Evolutionary conservation across 805 yeast genomes (phyloP), one percentile per base, ranked within the genome.

Genomic region (Candida cerambycidarum): DNA sequence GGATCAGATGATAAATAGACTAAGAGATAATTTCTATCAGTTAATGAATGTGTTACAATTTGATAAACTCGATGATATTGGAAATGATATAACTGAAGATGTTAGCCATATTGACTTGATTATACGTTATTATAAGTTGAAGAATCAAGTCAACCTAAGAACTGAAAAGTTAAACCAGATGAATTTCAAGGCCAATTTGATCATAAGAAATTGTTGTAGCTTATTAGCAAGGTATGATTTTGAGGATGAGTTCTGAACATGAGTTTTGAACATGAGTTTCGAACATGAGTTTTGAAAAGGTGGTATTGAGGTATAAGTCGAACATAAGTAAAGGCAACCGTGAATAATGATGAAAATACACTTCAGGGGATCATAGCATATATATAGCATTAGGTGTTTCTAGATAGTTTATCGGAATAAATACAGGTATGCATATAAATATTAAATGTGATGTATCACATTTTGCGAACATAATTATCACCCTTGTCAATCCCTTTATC

Each of bases 111-210:
- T 29, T 15, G 29, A 34, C 11, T 32, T 39, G 16, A 19, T 38
- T 17, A 38, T 40, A 12, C 28, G 24, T 5, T 44, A 47, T 28
- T 42, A 38, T 25, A 36, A 31, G 17, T 30, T 47, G n/a, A 25
- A 42, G 12, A 41, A 39, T 18, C 38, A 34, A 23, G 39, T 47
- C 1, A 36, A 42, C 17, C 36, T 40, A 10, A 7, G 13, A 6
- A 38, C 32, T 21, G 45, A 45, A 19, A 23, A 18, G 13, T 12
- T 28, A 1, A 28, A 15, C 2, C 16, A 44, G 31, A 36, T 36
- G 15, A 15, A 23, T 18, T 47, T 47, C 34, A 42, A 47, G 21
- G 15, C 27, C 12, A 16, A 44, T 32, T 32, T 44, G 25, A 5
- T 24, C 2, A 11, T 45, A 12, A 35, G 32, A 13, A 44, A 40